Evolutionary conservation across 1,139 yeast species (phyloP).

Genomic region (Pneumocystis jirovecii): DNA sequence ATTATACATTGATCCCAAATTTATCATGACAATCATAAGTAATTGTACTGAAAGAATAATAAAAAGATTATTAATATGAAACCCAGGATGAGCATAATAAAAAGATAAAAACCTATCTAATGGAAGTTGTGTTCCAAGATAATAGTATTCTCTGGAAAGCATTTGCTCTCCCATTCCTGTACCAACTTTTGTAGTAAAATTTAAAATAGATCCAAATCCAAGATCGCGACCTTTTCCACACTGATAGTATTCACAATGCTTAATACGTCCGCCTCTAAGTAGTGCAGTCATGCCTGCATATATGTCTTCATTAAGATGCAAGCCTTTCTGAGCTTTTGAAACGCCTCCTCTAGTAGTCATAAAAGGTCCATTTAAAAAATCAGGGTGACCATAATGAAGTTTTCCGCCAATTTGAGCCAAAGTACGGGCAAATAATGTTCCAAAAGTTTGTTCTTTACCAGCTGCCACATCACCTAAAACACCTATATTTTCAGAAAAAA

Average conservation of each 20-base stretch:
- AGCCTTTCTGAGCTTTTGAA: slow-evolving; percentile 95
- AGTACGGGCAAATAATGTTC: slow-evolving; percentile 95
- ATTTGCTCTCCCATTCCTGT: slow-evolving; percentile 99
- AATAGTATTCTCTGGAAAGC: slow-evolving; percentile 95
- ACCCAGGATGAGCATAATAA: slow-evolving; percentile 98
- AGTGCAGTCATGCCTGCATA: slow-evolving; percentile 98
- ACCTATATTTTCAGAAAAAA: slow-evolving; percentile 98
- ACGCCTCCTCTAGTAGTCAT: slow-evolving; percentile 99
- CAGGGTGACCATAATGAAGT: slow-evolving; percentile 98
- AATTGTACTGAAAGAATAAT: slow-evolving; percentile 87
- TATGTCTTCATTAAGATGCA: slow-evolving; percentile 97
- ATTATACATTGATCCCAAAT: slow-evolving; percentile 81
- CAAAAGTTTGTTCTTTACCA: slow-evolving; percentile 98
- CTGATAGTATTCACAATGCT: slow-evolving; percentile 97
- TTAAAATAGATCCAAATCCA: slow-evolving; percentile 96
- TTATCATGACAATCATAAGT: slow-evolving; percentile 81
- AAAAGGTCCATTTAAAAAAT: slow-evolving; percentile 83
- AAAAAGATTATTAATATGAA: slow-evolving; percentile 92
- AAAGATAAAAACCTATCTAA: slow-evolving; percentile 92
- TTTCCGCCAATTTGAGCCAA: slow-evolving; percentile 98
- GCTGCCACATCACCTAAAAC: slow-evolving; percentile 99
- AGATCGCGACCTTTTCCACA: slow-evolving; percentile 99
- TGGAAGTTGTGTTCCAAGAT: slow-evolving; percentile 93
- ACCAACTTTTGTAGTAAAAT: slow-evolving; percentile 98
- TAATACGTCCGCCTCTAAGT: slow-evolving; percentile 96